These are phyloP conservation scores for Graphiopsis chlorocephala DNA, from an alignment of 2,329 filamentous ascomycete genomes.

Conservation along the genomic window DNA sequence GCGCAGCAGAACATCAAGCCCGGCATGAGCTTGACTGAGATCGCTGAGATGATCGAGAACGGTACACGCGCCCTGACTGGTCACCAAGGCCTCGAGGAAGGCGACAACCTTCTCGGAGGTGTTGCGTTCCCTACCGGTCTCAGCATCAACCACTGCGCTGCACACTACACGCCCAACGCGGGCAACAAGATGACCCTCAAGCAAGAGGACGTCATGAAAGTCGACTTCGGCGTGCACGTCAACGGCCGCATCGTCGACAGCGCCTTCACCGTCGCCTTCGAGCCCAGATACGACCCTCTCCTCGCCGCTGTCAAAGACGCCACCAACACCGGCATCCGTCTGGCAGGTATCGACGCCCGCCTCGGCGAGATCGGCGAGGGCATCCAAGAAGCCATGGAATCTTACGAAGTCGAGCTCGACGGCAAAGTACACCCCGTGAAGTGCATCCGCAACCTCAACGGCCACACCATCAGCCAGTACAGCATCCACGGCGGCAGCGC, in stretches of 20 bases:
- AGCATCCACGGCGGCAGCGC: slow-evolving; percentile 55
- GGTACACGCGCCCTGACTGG: slow-evolving; percentile 51
- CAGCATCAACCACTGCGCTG: slow-evolving; percentile 53
- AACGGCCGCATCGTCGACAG: slow-evolving; percentile 78
- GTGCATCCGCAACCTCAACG: slow-evolving; percentile 53
- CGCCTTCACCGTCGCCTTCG: slow-evolving; percentile 75
- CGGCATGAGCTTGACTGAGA: slow-evolving; percentile 47
- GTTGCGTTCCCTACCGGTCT: slow-evolving; percentile 58
- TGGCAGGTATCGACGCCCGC: slow-evolving; percentile 55
- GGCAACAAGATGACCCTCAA: slow-evolving; percentile 67
- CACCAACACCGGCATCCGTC: slow-evolving; percentile 60
- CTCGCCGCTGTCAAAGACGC: slow-evolving; percentile 71
- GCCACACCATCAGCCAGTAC: slow-evolving; percentile 55
- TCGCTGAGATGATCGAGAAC: slow-evolving; percentile 56
- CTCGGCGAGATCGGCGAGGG: slow-evolving; percentile 55
- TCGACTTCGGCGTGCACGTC: slow-evolving; percentile 79
- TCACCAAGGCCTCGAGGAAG: slow-evolving; percentile 52
- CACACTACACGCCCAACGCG: slow-evolving; percentile 58
- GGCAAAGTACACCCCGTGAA: slow-evolving; percentile 55
- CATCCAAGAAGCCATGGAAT: slow-evolving; percentile 62
- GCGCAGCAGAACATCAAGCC: slow-evolving; percentile 51
- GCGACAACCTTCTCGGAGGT: slow-evolving; percentile 50
- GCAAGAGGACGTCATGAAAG: slow-evolving; percentile 75
- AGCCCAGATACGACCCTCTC: slow-evolving; percentile 71
- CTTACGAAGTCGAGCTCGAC: slow-evolving; percentile 57